Conservation (phyloP, 1,284 basidiomycete species). For the Marasmius fiardii region DNA sequence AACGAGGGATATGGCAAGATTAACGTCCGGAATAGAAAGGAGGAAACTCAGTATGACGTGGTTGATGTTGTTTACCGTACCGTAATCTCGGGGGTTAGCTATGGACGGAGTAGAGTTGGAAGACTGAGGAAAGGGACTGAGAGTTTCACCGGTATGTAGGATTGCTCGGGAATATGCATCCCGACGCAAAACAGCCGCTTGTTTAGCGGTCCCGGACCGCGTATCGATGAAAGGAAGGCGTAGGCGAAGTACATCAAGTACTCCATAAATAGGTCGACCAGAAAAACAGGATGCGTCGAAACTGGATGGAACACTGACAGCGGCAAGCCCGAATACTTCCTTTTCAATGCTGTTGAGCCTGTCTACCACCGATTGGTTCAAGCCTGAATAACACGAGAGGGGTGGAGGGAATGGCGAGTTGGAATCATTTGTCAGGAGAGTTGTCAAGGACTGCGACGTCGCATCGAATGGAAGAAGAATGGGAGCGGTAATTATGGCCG, state of each 20-base stretch:
- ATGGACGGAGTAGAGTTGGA: slow-evolving; percentile 27
- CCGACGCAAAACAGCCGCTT: slow-evolving; percentile 44
- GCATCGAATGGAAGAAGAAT: slow-evolving; percentile 62
- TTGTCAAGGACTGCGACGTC: slow-evolving; percentile 31
- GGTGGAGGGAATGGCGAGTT: slow-evolving; percentile 53
- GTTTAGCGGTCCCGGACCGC: slow-evolving; percentile 37
- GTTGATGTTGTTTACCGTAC: slow-evolving; percentile 48
- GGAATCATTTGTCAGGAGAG: slow-evolving; percentile 38
- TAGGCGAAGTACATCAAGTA: slow-evolving; percentile 51
- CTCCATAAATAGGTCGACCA: slow-evolving; percentile 58
- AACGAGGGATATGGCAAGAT: slow-evolving; percentile 45
- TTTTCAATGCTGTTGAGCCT: slow-evolving; percentile 46
- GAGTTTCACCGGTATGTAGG: slow-evolving; percentile 44
- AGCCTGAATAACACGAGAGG: slow-evolving; percentile 53
- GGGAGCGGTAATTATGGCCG: slow-evolving; percentile 41
- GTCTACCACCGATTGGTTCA: slow-evolving; percentile 35
- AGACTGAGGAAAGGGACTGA: slow-evolving; percentile 41
- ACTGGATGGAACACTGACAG: slow-evolving; percentile 23
- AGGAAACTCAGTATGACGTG: slow-evolving; percentile 60
- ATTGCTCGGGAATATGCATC: slow-evolving; percentile 45
- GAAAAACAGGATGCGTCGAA: slow-evolving; percentile 52
- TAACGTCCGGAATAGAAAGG: slow-evolving; percentile 44
- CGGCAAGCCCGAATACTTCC: slow-evolving; percentile 45
- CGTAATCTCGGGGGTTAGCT: slow-evolving; percentile 48
- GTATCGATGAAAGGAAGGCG: slow-evolving; percentile 54